Base-by-base conservation (phyloP, 73 alveolate species). In the Breviolum minutum region DNA sequence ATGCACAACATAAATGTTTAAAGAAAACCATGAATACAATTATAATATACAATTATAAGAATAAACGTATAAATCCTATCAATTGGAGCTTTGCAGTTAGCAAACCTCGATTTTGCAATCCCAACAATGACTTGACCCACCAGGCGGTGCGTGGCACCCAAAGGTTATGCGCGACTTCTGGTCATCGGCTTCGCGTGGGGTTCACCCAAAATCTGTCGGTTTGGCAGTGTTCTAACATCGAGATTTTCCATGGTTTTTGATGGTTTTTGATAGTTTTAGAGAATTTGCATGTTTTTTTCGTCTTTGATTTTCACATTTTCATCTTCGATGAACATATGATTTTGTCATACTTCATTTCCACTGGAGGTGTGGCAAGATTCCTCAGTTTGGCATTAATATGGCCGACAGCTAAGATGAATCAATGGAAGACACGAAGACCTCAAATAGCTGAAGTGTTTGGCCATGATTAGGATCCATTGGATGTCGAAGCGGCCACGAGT, bases 321-420 rank as follows among this genome's bases (percentile, higher is more conserved):
- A 40, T 40, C 54, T 40, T 40, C 5, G 54, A 40, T 40, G 54
- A 40, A 40, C 5, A 40, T 40, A 3, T 40, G 54, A 40, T 40
- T 40, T 40, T 40, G 54, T 40, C 54, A 3, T 40, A 40, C 54
- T 40, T 40, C 54, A 40, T 40, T 40, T 40, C 54, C 54, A 40
- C 3, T 40, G 60, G 17, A 90, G 96, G 96, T 90, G 87, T 26
- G 96, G 97, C 14, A 92, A 74, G 60, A 92, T 92, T 64, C 97
- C 97, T 8, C 48, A 92, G 97, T 92, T 92, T 66, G 97, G 97
- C 73, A 92, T 92, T 79, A 92, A 92, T 80, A 92, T 92, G 97
- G 97, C 85, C 8, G 60, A 70, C 14, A 14, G 69, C 69, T 13
- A 10, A 7, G 6, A 8, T 13, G 30, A 30, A 32, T 13, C 69